These are phyloP conservation scores for Biscutella laevigata DNA, from an alignment of 441 rosid species.

Conservation along the genomic window DNA sequence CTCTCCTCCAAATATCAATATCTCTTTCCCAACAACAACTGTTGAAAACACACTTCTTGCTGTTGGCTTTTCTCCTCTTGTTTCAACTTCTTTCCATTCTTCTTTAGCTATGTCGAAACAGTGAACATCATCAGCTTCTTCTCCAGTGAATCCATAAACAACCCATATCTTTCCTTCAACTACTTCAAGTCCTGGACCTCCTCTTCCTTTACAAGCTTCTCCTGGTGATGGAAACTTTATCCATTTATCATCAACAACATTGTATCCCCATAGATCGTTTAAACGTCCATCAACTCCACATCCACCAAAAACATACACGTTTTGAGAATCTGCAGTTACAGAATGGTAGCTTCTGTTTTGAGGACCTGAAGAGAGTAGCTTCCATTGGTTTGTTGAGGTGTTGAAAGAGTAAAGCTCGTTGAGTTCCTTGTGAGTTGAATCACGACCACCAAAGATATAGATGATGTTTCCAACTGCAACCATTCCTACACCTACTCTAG, in stretches of 20 bases:
- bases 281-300: slow-evolving; percentile 74
- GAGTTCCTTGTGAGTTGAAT: slow-evolving; percentile 50
- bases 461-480: slow-evolving; percentile 47
- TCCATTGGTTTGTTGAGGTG: slow-evolving; percentile 52
- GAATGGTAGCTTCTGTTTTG: slow-evolving; percentile 83
- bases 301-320: slow-evolving; percentile 71
- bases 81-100: slow-evolving; percentile 59
- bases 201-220: slow-evolving; percentile 56
- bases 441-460: slow-evolving; percentile 82
- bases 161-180: slow-evolving; percentile 67
- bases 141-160: slow-evolving; percentile 71
- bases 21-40: slow-evolving; percentile 41
- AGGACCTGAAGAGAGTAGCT: slow-evolving; percentile 50
- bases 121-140: slow-evolving; percentile 64
- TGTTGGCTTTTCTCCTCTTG: slow-evolving; percentile 56
- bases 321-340: slow-evolving; percentile 39
- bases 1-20: slow-evolving; percentile 66
- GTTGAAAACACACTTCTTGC: slow-evolving; percentile 73
- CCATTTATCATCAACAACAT: slow-evolving; percentile 58
- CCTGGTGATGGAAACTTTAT: slow-evolving; percentile 45
- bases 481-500: slow-evolving; percentile 84
- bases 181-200: slow-evolving; percentile 69
- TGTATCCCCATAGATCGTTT: slow-evolving; percentile 73
- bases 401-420: slow-evolving; percentile 67
- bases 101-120: slow-evolving; percentile 44